phyloP scores from a whole-genome alignment of 495 filamentous ascomycete genomes.

The Penicillium robsamsonii region DNA sequence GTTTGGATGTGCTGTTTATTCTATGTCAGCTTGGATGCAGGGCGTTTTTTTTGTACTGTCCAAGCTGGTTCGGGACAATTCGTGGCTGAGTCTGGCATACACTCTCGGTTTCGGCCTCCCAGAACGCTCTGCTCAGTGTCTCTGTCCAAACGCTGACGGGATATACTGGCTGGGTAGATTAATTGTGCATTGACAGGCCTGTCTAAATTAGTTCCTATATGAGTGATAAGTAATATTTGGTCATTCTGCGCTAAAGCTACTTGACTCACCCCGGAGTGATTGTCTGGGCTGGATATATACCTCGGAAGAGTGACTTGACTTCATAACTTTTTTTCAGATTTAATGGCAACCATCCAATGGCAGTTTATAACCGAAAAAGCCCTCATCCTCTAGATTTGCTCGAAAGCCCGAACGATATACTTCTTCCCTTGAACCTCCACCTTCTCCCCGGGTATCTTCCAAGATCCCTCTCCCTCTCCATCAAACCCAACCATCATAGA shows the following conservation, averaged over 20 bases:
- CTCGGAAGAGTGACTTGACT: too few species aligned
- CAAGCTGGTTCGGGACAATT: neutral
- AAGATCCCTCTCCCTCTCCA: slow-evolving; percentile 18
- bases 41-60: neutral
- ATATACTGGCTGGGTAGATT: neutral
- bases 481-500: slow-evolving; percentile 25
- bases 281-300: too few species aligned
- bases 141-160: neutral
- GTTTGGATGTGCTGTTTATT: slow-evolving; percentile 3
- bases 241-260: too few species aligned
- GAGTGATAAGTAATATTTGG: too few species aligned
- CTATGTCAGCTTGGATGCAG: neutral
- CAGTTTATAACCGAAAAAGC: neutral
- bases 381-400: slow-evolving; percentile 17
- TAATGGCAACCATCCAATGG: neutral
- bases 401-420: slow-evolving; percentile 39
- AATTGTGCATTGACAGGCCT: neutral
- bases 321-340: too few species aligned
- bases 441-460: slow-evolving; percentile 24
- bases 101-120: neutral
- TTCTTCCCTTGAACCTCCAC: slow-evolving; percentile 25
- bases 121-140: neutral
- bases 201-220: too few species aligned
- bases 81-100: neutral
- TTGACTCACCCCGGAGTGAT: too few species aligned